Evolutionary conservation across 2,329 filamentous ascomycete genomes (phyloP).

Genomic region (Ascochyta lentis): DNA sequence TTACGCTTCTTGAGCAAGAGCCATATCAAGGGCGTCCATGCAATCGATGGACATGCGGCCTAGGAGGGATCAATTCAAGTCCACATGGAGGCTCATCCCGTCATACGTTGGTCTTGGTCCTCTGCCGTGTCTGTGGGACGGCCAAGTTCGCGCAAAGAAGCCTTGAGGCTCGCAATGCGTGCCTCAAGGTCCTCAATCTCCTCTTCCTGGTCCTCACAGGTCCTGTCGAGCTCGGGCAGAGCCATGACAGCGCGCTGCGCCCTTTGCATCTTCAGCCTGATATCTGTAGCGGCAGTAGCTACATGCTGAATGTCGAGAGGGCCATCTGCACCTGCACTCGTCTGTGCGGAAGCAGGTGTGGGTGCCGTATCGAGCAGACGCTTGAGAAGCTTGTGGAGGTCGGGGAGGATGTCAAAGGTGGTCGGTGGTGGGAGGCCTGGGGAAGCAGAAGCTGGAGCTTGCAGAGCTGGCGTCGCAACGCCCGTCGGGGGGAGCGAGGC

Average conservation of each 20-base stretch:
- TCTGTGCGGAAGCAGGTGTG: slow-evolving; percentile 33
- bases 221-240: slow-evolving; percentile 74
- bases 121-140: slow-evolving; percentile 28
- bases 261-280: slow-evolving; percentile 84
- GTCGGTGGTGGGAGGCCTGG: slow-evolving; percentile 76
- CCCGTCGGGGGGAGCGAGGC: slow-evolving; percentile 43
- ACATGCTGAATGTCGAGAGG: slow-evolving; percentile 76
- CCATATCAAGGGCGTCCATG: slow-evolving; percentile 40
- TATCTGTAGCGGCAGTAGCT: slow-evolving; percentile 74
- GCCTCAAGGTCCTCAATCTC: slow-evolving; percentile 73
- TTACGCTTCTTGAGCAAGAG: slow-evolving; percentile 23
- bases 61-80: slow-evolving; percentile 40
- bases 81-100: slow-evolving; percentile 38
- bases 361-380: slow-evolving; percentile 66
- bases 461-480: slow-evolving; percentile 36
- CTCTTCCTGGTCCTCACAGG: slow-evolving; percentile 70
- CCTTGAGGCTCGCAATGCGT: slow-evolving; percentile 67
- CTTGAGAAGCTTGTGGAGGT: slow-evolving; percentile 78
- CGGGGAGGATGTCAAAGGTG: slow-evolving; percentile 83
- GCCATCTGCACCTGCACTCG: slow-evolving; percentile 35
- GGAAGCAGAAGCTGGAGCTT: slow-evolving; percentile 50
- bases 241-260: slow-evolving; percentile 70
- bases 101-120: slow-evolving; percentile 46
- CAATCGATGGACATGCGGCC: slow-evolving; percentile 35
- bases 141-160: slow-evolving; percentile 41